phyloP scores from a whole-genome alignment of 2,329 filamentous ascomycete genomes.

The Alternaria arborescens region DNA sequence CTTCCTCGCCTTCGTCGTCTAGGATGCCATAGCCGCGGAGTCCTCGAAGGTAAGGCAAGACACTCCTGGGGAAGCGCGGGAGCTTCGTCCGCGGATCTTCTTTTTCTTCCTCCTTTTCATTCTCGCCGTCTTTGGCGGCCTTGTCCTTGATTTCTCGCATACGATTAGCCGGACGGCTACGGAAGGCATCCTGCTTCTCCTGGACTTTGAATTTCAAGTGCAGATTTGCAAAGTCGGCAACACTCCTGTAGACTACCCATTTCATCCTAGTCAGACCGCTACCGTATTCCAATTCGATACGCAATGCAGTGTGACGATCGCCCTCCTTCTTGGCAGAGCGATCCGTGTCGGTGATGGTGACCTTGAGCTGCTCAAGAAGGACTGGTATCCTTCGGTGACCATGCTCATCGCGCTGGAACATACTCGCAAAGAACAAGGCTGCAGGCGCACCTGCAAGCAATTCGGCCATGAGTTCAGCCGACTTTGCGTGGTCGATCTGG shows the following conservation, averaged over 20 bases:
- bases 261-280: constrained; percentile 96
- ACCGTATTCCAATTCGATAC: constrained; percentile 93
- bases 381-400: constrained; percentile 95
- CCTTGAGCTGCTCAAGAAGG: constrained; percentile 90
- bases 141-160: constrained; percentile 30
- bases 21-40: constrained; percentile 70
- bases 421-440: constrained; percentile 92
- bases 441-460: constrained; percentile 91
- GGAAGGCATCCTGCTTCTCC: constrained; percentile 82
- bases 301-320: constrained; percentile 83
- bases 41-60: constrained; percentile 87
- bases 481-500: constrained; percentile 91
- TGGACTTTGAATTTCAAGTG: constrained; percentile 94
- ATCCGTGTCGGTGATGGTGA: constrained; percentile 83
- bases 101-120: constrained; percentile 54
- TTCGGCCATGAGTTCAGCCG: constrained; percentile 94
- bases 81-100: constrained; percentile 77
- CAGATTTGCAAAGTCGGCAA: constrained; percentile 89
- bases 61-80: constrained; percentile 87
- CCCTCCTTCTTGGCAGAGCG: constrained; percentile 37
- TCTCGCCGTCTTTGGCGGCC: constrained; percentile 27
- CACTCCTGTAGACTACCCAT: constrained; percentile 88
- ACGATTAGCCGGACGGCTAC: constrained; percentile 61
- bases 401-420: constrained; percentile 97
- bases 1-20: constrained; percentile 78